These are phyloP conservation scores for Phoma sp. DNA, from an alignment of 2,329 filamentous ascomycete species.

Conservation along the genomic window DNA sequence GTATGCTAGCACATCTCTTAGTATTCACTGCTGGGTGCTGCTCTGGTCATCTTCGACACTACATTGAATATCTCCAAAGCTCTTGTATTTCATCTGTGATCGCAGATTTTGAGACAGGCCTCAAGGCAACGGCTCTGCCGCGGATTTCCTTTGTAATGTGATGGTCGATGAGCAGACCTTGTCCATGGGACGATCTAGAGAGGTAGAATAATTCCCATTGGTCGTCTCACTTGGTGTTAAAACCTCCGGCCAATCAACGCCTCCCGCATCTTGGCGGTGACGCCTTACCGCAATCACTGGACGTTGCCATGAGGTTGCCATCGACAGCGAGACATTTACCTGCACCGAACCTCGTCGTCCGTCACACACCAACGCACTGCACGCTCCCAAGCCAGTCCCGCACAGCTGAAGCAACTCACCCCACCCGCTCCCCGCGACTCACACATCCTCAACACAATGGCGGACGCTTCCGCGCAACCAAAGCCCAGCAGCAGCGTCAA, in stretches of 20 bases:
- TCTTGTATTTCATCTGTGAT: no score
- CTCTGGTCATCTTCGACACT: no score
- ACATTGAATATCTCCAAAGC: no score
- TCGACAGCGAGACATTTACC: constrained; percentile 12
- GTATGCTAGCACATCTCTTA: no score
- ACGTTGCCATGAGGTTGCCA: constrained; percentile 1
- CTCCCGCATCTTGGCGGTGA: constrained; percentile 11
- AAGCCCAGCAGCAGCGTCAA: constrained; percentile 99
- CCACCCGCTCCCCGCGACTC: not conserved
- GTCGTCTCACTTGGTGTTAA: not conserved
- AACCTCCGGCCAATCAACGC: not conserved
- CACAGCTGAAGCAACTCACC: not conserved
- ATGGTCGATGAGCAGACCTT: no score
- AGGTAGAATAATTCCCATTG: no score
- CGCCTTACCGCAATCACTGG: not conserved
- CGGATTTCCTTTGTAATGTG: no score
- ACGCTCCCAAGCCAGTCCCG: not conserved
- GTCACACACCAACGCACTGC: not conserved
- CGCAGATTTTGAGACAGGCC: no score
- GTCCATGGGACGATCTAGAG: no score
- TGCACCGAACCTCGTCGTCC: not conserved
- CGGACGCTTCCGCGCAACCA: constrained; percentile 71
- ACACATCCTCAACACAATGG: constrained; percentile 59
- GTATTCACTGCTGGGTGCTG: no score
- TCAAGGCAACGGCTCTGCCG: no score